These are phyloP conservation scores for Zizania palustris DNA, from an alignment of 202 grass and related monocot species.

Conservation along the genomic window DNA sequence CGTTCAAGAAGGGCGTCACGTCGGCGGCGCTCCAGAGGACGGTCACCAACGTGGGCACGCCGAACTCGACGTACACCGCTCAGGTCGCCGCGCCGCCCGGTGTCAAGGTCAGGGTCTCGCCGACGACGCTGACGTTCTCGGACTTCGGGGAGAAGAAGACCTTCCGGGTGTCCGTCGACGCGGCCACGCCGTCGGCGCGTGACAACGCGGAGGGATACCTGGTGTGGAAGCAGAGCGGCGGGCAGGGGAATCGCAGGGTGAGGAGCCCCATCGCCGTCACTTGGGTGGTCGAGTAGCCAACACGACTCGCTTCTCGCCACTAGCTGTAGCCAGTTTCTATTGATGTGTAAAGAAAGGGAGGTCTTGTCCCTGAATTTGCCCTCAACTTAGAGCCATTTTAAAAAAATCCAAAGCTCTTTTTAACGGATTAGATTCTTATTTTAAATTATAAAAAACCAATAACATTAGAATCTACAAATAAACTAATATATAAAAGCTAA, in stretches of 20 bases:
- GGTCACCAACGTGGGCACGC: constrained; percentile 74
- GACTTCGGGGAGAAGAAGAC: constrained; percentile 67
- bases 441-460: too few species aligned
- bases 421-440: too few species aligned
- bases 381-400: too few species aligned
- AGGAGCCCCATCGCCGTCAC: constrained; percentile 83
- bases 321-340: neutral
- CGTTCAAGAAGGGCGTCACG: constrained; percentile 46
- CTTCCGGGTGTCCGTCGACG: constrained; percentile 52
- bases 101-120: constrained; percentile 53
- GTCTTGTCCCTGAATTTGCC: constrained; percentile 2
- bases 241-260: constrained; percentile 58
- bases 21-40: constrained; percentile 47
- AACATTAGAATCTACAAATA: too few species aligned
- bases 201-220: constrained; percentile 53
- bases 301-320: neutral
- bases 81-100: constrained; percentile 49
- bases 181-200: constrained; percentile 18
- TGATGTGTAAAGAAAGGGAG: constrained; percentile 11
- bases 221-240: constrained; percentile 57
- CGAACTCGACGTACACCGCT: constrained; percentile 63
- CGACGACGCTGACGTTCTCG: constrained; percentile 55
- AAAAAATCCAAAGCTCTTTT: too few species aligned
- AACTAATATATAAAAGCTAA: too few species aligned
- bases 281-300: constrained; percentile 49